phyloP scores from a whole-genome alignment of 805 yeast genomes.

The Spathaspora hagerdaliae region DNA sequence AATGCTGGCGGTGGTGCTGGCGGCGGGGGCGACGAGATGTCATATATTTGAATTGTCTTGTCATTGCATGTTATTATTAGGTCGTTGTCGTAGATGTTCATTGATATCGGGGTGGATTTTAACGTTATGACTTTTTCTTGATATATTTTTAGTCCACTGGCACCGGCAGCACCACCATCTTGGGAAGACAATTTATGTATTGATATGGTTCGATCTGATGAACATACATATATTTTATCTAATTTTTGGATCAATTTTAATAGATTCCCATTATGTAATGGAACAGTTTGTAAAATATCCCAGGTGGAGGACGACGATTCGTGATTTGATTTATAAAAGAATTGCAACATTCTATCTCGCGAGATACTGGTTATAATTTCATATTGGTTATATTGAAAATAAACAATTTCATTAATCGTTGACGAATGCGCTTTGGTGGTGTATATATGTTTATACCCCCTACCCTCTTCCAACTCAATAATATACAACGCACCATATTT shows the following conservation, averaged over 20 bases:
- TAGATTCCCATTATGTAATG: constrained; percentile 53
- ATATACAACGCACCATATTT: constrained; percentile 41
- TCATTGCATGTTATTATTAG: constrained; percentile 52
- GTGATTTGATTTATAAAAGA: constrained; percentile 31
- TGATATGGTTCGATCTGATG: constrained; percentile 60
- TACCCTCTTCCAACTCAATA: constrained; percentile 7
- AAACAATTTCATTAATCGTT: constrained; percentile 42
- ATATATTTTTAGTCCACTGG: constrained; percentile 12
- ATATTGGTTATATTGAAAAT: constrained; percentile 23
- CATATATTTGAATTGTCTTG: constrained; percentile 41
- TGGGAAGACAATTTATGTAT: constrained; percentile 40
- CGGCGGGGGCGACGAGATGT: constrained; percentile 13
- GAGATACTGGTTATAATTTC: constrained; percentile 45
- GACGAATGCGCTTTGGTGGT: constrained; percentile 49
- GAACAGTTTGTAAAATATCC: constrained; percentile 58
- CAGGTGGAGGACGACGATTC: no score
- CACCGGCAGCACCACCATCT: constrained; percentile 2
- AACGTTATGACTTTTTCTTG: constrained; percentile 47
- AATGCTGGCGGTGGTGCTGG: no score
- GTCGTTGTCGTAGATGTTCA: constrained; percentile 34
- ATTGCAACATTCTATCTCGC: constrained; percentile 61
- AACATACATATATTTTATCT: constrained; percentile 44
- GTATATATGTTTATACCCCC: constrained; percentile 12
- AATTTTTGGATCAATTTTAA: constrained; percentile 29
- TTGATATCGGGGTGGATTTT: constrained; percentile 47